These are phyloP conservation scores for Synchytrium microbalum DNA, from an alignment of 371 early-diverging fungal species.

Conservation along the genomic window DNA sequence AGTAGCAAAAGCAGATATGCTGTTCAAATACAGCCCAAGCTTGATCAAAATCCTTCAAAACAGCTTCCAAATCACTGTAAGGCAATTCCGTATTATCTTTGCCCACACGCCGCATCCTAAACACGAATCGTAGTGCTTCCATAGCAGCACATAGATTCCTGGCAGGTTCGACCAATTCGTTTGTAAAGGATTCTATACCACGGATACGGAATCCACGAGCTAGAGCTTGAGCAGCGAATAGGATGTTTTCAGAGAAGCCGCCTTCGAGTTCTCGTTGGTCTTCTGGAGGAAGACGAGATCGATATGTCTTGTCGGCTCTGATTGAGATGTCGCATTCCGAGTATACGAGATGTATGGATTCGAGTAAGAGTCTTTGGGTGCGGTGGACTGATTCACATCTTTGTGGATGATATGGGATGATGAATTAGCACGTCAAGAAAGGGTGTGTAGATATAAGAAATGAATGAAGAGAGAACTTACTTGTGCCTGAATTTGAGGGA, in stretches of 20 bases:
- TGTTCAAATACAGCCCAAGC: conserved; percentile 54
- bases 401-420: too few relatives aligned
- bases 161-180: conserved; percentile 38
- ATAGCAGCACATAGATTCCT: conserved; percentile 38
- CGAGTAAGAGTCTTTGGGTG: conserved; percentile 35
- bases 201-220: conserved; percentile 51
- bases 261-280: conserved; percentile 51
- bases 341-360: conserved; percentile 27
- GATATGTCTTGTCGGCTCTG: conserved; percentile 34
- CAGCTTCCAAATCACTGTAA: conserved; percentile 12
- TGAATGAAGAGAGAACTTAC: not conserved
- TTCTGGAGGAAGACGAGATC: conserved; percentile 45
- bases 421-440: too few relatives aligned
- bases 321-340: conserved; percentile 19
- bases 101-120: conserved; percentile 20
- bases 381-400: conserved; percentile 42
- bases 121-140: conserved; percentile 42
- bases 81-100: conserved; percentile 4
- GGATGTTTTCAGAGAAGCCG: conserved; percentile 51
- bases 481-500: conserved; percentile 26
- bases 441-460: too few relatives aligned
- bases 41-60: conserved; percentile 48
- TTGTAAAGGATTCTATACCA: conserved; percentile 45
- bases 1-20: conserved; percentile 52
- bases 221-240: conserved; percentile 55